Percentiles rank a stretch among this genome's conserved stretches.
These are phyloP conservation scores for Teunomyces gatunensis DNA, from an alignment of 805 yeast species.

Conservation along the genomic window DNA sequence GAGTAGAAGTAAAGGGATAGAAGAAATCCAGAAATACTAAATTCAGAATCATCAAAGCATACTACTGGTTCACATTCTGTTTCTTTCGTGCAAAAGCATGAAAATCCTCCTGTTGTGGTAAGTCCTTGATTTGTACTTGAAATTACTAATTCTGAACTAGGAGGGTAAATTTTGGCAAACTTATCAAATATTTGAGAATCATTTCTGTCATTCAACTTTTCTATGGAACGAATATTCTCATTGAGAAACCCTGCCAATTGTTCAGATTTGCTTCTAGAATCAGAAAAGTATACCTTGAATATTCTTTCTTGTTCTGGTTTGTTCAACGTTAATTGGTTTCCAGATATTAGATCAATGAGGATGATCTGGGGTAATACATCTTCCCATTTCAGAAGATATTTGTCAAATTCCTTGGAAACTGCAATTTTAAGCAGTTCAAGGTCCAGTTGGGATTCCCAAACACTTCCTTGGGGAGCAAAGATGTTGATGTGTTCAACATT, in stretches of 20 bases:
- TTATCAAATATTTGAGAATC: background rate
- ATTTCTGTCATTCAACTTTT: background rate
- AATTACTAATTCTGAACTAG: background rate
- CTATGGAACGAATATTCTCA: background rate
- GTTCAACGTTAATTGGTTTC: background rate
- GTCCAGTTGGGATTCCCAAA: background rate
- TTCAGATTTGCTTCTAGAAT: background rate
- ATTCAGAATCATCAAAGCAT: background rate
- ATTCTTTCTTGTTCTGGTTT: background rate
- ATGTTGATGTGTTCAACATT: conserved; percentile 5
- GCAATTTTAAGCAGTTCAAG: background rate
- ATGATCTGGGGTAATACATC: background rate
- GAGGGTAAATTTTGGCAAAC: background rate
- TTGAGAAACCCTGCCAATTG: background rate
- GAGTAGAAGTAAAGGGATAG: background rate
- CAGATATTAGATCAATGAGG: background rate
- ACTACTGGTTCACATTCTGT: background rate
- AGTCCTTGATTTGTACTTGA: background rate
- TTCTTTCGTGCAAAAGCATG: background rate
- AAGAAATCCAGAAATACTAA: background rate
- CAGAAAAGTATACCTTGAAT: background rate
- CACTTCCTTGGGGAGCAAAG: background rate
- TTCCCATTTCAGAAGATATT: background rate
- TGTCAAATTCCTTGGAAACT: background rate
- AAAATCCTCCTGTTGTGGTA: background rate